Evolutionary conservation across 768 basidiomycete genomes (phyloP), one percentile per base, ranked within the genome.

Genomic region (Xerocomellus dryophilus): DNA sequence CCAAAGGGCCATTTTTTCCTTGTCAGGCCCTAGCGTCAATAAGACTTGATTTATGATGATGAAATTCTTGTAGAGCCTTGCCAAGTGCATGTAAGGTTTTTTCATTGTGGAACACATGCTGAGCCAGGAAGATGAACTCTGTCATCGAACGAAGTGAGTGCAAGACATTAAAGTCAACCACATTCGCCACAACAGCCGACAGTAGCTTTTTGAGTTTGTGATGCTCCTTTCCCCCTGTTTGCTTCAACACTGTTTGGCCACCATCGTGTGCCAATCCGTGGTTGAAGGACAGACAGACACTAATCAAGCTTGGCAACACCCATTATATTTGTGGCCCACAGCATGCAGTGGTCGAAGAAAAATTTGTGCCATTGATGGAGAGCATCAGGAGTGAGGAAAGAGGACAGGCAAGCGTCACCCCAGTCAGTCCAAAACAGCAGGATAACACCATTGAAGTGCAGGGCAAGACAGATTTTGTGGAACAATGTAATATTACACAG

Each of bases 41-140:
- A 5, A 57, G 55, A 8, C 21, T 17, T 6, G 15, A 11, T 27
- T 58, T 58, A 6, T 47, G 50, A 21, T 53, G 42, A 7, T 57
- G 47, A 20, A 58, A 58, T 11, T 58, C n/a, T 0, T 9, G 11
- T 1, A 58, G 11, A 1, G 49, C 54, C n/a, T 58, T 20, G 1
- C 2, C 2, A 12, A 58, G 40, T 1, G 34, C 9, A 14, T 57
- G 39, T 2, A 58, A 11, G 12, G 54, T 58, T 10, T 58, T 21
- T 0, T 57, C 40, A 21, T 34, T 21, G 1, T 39, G 20, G 10
- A 11, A 9, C 1, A 40, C 59, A 0, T 61, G 43, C 54, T 78
- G 75, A 1, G 68, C 70, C 3, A 70, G 58, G 43, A 71, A 77
- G 10, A 65, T 64, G 44, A 78, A 77, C 46, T 78, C 72, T 1